A percentile compares a stretch with the other conserved stretches of the same genome.
Conservation (phyloP, 768 basidiomycete species). For the Sporobolomyces phaffii region DNA sequence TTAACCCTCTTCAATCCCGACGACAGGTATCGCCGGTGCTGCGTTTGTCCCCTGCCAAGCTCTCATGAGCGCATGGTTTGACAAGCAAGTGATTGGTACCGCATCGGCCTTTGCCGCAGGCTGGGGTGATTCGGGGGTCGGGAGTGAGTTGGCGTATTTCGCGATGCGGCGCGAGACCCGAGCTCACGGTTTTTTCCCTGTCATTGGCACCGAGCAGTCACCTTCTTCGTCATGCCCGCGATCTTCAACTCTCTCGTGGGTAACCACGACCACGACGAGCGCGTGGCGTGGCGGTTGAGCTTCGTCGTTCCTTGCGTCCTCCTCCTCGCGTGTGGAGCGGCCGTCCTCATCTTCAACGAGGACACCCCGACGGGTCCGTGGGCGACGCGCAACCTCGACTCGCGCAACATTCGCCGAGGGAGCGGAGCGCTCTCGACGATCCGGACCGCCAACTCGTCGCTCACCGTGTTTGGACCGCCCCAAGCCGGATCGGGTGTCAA, state of each 20-base stretch:
- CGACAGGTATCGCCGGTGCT: conserved; percentile 52
- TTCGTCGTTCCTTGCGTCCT: conserved; percentile 57
- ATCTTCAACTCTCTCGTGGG: conserved; percentile 51
- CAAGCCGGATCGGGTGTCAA: not conserved
- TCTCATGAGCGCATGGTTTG: conserved; percentile 60
- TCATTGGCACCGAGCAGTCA: conserved; percentile 41
- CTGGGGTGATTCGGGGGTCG: conserved; percentile 52
- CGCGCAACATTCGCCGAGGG: conserved; percentile 5
- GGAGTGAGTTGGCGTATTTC: conserved; percentile 45
- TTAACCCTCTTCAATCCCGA: no score
- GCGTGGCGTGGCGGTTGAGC: conserved; percentile 55
- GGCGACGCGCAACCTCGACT: conserved; percentile 9
- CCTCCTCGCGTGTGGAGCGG: conserved; percentile 45
- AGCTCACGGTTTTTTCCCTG: not conserved
- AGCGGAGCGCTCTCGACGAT: not conserved
- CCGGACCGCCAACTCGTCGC: conserved; percentile 6
- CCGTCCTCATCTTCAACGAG: conserved; percentile 27
- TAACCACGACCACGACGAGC: conserved; percentile 37
- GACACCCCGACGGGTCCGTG: conserved; percentile 31
- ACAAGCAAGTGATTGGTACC: conserved; percentile 52
- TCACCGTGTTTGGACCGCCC: conserved; percentile 9
- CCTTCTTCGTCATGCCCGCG: conserved; percentile 58
- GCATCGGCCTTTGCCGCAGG: conserved; percentile 57
- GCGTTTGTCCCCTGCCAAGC: conserved; percentile 60
- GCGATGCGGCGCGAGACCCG: not conserved